These are phyloP conservation scores for Colletotrichum cereale DNA, from an alignment of 2,329 filamentous ascomycete species.

Conservation along the genomic window DNA sequence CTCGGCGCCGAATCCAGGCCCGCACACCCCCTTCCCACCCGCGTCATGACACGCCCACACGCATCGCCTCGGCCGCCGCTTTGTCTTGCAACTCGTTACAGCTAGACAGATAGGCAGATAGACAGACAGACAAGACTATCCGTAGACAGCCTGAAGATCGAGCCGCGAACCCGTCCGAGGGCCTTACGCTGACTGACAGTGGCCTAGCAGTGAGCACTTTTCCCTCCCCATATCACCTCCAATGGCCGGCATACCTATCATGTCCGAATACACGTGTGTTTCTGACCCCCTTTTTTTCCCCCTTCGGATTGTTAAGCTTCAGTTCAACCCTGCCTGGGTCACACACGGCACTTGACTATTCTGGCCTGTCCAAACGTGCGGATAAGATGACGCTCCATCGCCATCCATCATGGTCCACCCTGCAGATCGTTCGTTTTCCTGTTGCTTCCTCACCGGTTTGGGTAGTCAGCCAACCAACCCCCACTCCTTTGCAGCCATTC, in stretches of 20 bases:
- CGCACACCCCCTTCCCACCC: neutral
- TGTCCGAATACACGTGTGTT: neutral
- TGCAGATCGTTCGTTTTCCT: neutral
- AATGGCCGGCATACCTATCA: neutral
- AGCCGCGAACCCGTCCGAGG: conserved; percentile 2
- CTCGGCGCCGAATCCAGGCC: conserved; percentile 2
- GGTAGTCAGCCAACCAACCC: neutral
- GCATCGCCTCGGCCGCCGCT: too few relatives aligned
- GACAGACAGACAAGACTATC: too few relatives aligned
- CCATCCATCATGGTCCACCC: conserved; percentile 27
- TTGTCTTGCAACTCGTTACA: too few relatives aligned
- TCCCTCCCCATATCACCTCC: too few relatives aligned
- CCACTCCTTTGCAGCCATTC: neutral
- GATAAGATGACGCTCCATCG: conserved; percentile 2
- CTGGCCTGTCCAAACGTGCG: neutral
- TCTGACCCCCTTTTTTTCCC: too few relatives aligned
- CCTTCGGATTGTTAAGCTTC: conserved; percentile 9
- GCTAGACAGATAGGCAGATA: too few relatives aligned
- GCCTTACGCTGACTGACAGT: neutral
- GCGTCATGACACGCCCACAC: neutral
- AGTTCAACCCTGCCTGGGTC: neutral
- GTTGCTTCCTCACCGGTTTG: conserved; percentile 2
- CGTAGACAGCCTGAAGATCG: conserved; percentile 1
- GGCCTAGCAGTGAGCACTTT: neutral
- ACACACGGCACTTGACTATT: neutral